phyloP scores from a whole-genome alignment of 1,139 yeast species.

The Scheffersomyces parashehatae region DNA sequence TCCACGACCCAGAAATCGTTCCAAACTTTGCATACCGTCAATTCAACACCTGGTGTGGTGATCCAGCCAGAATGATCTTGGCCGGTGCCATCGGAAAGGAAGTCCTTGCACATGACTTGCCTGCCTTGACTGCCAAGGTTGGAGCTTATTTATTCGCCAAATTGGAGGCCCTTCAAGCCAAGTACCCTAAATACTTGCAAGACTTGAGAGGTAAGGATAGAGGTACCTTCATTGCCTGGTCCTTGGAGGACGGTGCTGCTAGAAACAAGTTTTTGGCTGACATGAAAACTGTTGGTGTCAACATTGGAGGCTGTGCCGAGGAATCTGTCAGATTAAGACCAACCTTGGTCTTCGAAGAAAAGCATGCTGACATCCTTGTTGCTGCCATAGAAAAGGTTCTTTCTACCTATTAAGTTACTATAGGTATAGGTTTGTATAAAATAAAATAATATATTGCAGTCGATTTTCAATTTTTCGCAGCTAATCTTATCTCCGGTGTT shows the following conservation, averaged over 20 bases:
- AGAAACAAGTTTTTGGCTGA: conserved; percentile 61
- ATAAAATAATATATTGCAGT: too few relatives aligned
- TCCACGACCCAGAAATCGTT: conserved; percentile 65
- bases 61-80: conserved; percentile 74
- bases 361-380: conserved; percentile 70
- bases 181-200: conserved; percentile 51
- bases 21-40: conserved; percentile 79
- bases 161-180: conserved; percentile 50
- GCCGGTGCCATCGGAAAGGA: conserved; percentile 71
- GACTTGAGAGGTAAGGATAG: conserved; percentile 73
- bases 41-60: conserved; percentile 92
- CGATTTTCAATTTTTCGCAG: too few relatives aligned
- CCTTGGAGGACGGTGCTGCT: conserved; percentile 50
- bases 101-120: conserved; percentile 59
- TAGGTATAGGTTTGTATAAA: too few relatives aligned
- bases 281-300: conserved; percentile 64
- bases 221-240: conserved; percentile 83
- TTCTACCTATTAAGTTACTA: conserved; percentile 28
- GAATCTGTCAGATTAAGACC: conserved; percentile 77
- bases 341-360: conserved; percentile 68
- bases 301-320: conserved; percentile 82
- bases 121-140: conserved; percentile 53
- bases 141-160: conserved; percentile 63
- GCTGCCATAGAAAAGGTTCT: conserved; percentile 50
- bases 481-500: too few relatives aligned